A percentile compares a stretch with the other conserved stretches of the same genome.
Conservation (phyloP, 305 asterid genomes). For the Fraxinus angustifolia region DNA sequence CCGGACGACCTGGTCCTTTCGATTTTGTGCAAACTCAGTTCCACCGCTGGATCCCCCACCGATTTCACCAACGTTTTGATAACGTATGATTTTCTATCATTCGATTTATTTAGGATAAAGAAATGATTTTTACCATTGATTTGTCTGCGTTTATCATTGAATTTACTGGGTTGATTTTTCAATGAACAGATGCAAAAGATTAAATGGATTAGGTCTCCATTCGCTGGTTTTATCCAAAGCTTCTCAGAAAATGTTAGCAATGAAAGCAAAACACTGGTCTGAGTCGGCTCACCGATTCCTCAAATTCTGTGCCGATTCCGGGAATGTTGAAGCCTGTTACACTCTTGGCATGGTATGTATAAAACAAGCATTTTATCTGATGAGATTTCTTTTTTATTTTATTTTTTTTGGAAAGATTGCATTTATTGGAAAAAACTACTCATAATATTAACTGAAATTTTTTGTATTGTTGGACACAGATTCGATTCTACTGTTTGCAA, state of each 20-base stretch:
- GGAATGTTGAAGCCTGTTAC: constrained; percentile 72
- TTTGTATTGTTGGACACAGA: constrained; percentile 39
- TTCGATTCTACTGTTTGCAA: constrained; percentile 74
- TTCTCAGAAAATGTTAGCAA: constrained; percentile 43
- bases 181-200: constrained; percentile 60
- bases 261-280: constrained; percentile 71
- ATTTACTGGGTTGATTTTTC: constrained; percentile 3
- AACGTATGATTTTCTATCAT: constrained; percentile 47
- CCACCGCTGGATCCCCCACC: constrained; percentile 58
- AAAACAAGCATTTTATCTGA: not conserved
- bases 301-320: constrained; percentile 68
- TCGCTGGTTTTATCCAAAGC: constrained; percentile 58
- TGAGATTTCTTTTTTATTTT: not conserved
- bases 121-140: not conserved
- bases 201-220: constrained; percentile 55
- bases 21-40: constrained; percentile 56
- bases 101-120: not conserved
- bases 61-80: constrained; percentile 66
- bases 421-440: not conserved
- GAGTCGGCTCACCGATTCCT: constrained; percentile 76
- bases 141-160: not conserved
- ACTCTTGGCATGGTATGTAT: constrained; percentile 81
- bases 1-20: constrained; percentile 74
- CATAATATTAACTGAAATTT: not conserved
- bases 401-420: not conserved